Conservation (phyloP, 2,329 filamentous ascomycete genomes). For the Ophiostoma sp. region DNA sequence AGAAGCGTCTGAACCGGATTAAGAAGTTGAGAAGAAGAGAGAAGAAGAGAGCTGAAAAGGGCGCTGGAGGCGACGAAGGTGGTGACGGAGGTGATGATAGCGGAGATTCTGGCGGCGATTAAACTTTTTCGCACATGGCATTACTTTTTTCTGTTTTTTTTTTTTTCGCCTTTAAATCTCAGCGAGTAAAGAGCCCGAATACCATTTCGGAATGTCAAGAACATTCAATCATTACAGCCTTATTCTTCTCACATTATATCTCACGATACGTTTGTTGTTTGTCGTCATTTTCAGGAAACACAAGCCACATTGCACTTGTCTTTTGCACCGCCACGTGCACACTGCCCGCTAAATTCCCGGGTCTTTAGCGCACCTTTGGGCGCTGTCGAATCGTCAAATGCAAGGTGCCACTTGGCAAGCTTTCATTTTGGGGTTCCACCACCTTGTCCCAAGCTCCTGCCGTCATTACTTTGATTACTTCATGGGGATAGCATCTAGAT, state of each 20-base stretch:
- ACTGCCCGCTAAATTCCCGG: not conserved
- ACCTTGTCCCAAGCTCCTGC: not conserved
- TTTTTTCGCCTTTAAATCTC: too few species aligned
- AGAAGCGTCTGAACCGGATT: conserved; percentile 60
- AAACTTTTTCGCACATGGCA: not conserved
- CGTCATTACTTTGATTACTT: not conserved
- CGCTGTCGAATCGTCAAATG: not conserved
- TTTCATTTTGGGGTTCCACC: not conserved
- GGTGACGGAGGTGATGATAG: not conserved
- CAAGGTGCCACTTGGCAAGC: not conserved
- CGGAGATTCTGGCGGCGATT: not conserved
- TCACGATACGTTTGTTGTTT: not conserved
- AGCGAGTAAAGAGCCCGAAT: not conserved
- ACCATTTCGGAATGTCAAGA: not conserved
- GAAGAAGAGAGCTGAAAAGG: conserved; percentile 50
- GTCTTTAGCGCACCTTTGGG: not conserved
- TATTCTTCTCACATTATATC: not conserved
- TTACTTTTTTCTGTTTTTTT: not conserved
- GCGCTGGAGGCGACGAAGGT: not conserved
- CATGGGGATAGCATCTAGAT: not conserved
- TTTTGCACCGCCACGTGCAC: conserved; percentile 11
- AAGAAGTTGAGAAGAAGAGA: conserved; percentile 61
- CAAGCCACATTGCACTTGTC: conserved; percentile 9
- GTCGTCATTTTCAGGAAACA: not conserved
- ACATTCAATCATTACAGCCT: not conserved